Evolutionary conservation across 495 filamentous ascomycete species (phyloP).

Genomic region (Hypoxylon perforatum): DNA sequence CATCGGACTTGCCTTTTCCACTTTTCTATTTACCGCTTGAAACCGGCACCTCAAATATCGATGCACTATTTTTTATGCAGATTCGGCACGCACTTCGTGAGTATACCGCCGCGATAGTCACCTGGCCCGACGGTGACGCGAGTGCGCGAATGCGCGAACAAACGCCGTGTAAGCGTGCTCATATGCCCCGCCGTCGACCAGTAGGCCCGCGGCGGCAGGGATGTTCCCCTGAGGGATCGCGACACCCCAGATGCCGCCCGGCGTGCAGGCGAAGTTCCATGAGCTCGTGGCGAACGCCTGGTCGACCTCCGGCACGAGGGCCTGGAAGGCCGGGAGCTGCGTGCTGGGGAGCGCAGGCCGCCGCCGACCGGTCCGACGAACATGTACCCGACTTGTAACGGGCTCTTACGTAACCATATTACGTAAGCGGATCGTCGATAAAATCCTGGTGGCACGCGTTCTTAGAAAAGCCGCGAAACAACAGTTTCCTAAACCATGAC

Average conservation of each 20-base stretch:
- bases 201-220: slow-evolving; percentile 27
- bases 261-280: slow-evolving; percentile 56
- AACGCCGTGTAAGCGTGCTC: neutral
- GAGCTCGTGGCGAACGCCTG: slow-evolving; percentile 49
- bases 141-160: slow-evolving; percentile 17
- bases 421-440: too few relatives aligned
- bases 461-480: too few relatives aligned
- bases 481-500: too few relatives aligned
- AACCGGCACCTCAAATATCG: too few relatives aligned
- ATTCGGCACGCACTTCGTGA: too few relatives aligned
- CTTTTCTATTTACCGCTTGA: too few relatives aligned
- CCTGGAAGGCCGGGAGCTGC: slow-evolving; percentile 51
- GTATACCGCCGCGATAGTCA: slow-evolving; percentile 20
- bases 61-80: too few relatives aligned
- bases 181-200: neutral
- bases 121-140: slow-evolving; percentile 9
- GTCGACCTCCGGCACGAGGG: slow-evolving; percentile 46
- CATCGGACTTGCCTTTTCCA: too few relatives aligned
- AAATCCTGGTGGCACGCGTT: too few relatives aligned
- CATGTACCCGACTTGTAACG: too few relatives aligned
- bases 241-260: slow-evolving; percentile 61
- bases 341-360: slow-evolving; percentile 43
- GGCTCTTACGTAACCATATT: too few relatives aligned
- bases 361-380: slow-evolving; percentile 34
- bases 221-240: slow-evolving; percentile 48